These are phyloP conservation scores for Termitomyces sp. DNA, from an alignment of 768 basidiomycete genomes.

Conservation along the genomic window DNA sequence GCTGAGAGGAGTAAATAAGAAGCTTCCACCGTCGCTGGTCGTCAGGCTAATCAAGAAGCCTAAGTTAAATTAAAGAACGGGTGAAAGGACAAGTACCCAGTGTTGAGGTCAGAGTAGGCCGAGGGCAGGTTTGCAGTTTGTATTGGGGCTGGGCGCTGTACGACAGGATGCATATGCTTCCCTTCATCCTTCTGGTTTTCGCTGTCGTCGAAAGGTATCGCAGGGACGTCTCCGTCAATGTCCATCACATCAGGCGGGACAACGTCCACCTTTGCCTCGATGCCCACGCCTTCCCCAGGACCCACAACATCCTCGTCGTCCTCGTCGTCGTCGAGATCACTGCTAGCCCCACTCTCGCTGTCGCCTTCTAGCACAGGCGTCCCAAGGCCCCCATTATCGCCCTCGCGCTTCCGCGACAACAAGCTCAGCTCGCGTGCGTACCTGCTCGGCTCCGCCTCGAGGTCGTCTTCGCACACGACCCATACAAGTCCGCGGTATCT, in stretches of 20 bases:
- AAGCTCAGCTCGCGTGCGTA: constrained; percentile 20
- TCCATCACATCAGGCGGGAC: constrained; percentile 17
- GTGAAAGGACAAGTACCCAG: constrained; percentile 5
- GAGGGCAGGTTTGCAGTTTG: constrained; percentile 11
- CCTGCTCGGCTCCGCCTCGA: constrained; percentile 22
- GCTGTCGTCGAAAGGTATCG: constrained; percentile 12
- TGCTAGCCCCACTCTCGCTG: constrained; percentile 14
- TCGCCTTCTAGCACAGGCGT: constrained; percentile 10
- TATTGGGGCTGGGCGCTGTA: constrained; percentile 24
- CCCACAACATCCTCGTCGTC: constrained; percentile 11
- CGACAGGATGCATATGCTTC: constrained; percentile 53
- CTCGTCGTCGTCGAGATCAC: constrained; percentile 16
- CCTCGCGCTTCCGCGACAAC: constrained; percentile 23
- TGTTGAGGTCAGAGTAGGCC: constrained; percentile 2
- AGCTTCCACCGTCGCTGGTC: not conserved
- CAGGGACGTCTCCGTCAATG: constrained; percentile 3
- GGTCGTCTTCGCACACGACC: constrained; percentile 75
- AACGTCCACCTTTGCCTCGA: constrained; percentile 18
- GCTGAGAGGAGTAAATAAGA: not conserved
- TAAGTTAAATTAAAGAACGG: not conserved
- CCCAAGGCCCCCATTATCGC: not conserved
- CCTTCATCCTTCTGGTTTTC: constrained; percentile 24
- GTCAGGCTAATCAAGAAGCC: not conserved
- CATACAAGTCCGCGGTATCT: constrained; percentile 73
- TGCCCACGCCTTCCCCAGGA: not conserved